These are phyloP conservation scores for Ogataea zsoltii DNA, from an alignment of 805 yeast species.

Conservation along the genomic window DNA sequence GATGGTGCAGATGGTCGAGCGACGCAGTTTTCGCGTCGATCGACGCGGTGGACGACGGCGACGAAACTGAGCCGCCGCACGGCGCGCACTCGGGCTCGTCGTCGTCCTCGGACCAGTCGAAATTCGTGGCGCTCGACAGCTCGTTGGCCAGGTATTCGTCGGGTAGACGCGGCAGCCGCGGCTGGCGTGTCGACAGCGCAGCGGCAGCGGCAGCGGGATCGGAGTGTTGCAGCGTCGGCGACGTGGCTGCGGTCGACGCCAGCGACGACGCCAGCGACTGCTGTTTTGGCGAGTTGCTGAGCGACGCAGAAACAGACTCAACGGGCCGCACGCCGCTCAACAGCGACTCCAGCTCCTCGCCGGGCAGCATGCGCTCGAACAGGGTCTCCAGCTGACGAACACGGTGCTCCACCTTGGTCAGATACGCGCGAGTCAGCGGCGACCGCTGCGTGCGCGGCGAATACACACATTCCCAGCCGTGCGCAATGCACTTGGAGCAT, in stretches of 20 bases:
- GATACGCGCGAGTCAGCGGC: slow-evolving; percentile 78
- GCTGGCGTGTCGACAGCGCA: neutral
- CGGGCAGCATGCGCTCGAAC: slow-evolving; percentile 44
- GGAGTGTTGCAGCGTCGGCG: slow-evolving; percentile 1
- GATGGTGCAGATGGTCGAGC: slow-evolving; percentile 6
- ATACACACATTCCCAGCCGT: slow-evolving; percentile 73
- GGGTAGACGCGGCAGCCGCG: slow-evolving; percentile 25
- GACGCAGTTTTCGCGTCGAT: slow-evolving; percentile 12
- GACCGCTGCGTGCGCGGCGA: slow-evolving; percentile 78
- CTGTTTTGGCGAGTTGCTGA: slow-evolving; percentile 18
- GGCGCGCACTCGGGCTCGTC: slow-evolving; percentile 30
- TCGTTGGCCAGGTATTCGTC: slow-evolving; percentile 28
- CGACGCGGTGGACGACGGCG: slow-evolving; percentile 19
- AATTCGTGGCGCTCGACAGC: slow-evolving; percentile 42
- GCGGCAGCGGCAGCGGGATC: neutral
- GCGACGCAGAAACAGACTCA: slow-evolving; percentile 15
- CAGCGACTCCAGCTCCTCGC: slow-evolving; percentile 44
- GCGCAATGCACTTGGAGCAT: slow-evolving; percentile 72
- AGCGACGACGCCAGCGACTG: neutral
- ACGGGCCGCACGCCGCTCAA: slow-evolving; percentile 19
- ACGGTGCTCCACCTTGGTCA: slow-evolving; percentile 71
- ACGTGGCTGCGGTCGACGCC: slow-evolving; percentile 2
- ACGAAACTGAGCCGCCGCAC: slow-evolving; percentile 14
- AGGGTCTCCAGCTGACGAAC: slow-evolving; percentile 48
- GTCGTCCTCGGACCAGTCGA: slow-evolving; percentile 61